Base-by-base conservation (phyloP, 1,139 yeast genomes). In the Yamadazyma diospyri region DNA sequence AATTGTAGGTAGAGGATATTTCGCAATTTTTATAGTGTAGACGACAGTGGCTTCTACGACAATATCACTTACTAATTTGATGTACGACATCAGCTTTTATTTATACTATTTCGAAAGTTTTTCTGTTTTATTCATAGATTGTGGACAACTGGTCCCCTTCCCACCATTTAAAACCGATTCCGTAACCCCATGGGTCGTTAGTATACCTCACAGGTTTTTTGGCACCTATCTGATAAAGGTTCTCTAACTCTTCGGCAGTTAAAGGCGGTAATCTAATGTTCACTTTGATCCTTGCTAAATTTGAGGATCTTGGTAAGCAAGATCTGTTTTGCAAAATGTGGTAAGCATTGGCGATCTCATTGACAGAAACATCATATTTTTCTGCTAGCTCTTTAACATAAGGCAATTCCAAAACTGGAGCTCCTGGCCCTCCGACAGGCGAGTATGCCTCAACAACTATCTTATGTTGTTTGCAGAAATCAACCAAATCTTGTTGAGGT, bases 361-460 rank as follows among this genome's bases (percentile, higher is more conserved):
- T 62, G 0, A 51, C 46, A 1, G 62, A 45, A 4, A 62, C 55
- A 30, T 54, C 50, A 37, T 64, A 55, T 46, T 66, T 66, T 32
- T 53, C 51, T 35, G 47, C 55, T 48, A 46, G 61, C 51, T 55
- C 94, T 66, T 14, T 58, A n/a, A 64, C 41, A 24, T 51, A 48
- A 10, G 66, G 66, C 13, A 58, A 36, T 33, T 60, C 53, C 39
- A 64, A 50, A 5, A 65, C 58, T 5, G 64, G 53, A 7, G 75
- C 76, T 29, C 68, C 72, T 2, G 89, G 72, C 56, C 84, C 85
- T 11, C 84, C 94, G 43, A 86, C 66, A 10, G 94, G 83, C 4
- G 85, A 75, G 55, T 73, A 84, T 1, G 92, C 88, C 52, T 81
- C 83, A 6, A 77, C 70, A 5, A 67, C 55, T 22, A 82, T 67